These are phyloP conservation scores for Lasiosphaeria miniovina DNA, from an alignment of 495 filamentous ascomycete species.

Conservation along the genomic window DNA sequence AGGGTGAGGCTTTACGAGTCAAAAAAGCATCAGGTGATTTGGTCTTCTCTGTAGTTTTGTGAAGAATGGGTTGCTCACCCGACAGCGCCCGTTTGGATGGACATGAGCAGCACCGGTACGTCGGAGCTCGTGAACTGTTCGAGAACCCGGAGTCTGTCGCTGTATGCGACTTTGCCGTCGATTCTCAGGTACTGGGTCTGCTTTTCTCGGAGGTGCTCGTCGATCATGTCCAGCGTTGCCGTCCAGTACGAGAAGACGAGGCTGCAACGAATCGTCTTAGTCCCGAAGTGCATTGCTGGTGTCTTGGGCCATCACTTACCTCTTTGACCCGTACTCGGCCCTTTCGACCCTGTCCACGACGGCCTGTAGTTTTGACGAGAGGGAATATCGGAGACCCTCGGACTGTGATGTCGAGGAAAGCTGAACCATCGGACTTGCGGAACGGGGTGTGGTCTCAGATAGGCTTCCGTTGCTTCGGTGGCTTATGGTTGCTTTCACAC, in stretches of 20 bases:
- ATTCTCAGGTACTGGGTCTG: not conserved
- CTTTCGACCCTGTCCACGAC: not conserved
- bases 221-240: not conserved
- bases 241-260: not conserved
- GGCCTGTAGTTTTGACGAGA: not conserved
- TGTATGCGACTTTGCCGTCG: not conserved
- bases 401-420: not conserved
- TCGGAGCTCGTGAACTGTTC: not conserved
- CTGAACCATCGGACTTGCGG: not conserved
- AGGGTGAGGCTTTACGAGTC: not conserved
- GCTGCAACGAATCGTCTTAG: not conserved
- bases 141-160: not conserved
- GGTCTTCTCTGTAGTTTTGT: not conserved
- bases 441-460: not conserved
- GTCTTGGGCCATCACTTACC: not conserved
- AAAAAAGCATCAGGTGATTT: not conserved
- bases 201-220: not conserved
- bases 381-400: not conserved
- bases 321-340: not conserved
- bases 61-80: not conserved
- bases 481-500: too few species aligned
- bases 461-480: not conserved
- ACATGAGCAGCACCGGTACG: not conserved
- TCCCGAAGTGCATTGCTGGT: not conserved
- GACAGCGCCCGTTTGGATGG: not conserved